phyloP scores from a whole-genome alignment of 2,329 filamentous ascomycete genomes.

The Cercospora beticola region DNA sequence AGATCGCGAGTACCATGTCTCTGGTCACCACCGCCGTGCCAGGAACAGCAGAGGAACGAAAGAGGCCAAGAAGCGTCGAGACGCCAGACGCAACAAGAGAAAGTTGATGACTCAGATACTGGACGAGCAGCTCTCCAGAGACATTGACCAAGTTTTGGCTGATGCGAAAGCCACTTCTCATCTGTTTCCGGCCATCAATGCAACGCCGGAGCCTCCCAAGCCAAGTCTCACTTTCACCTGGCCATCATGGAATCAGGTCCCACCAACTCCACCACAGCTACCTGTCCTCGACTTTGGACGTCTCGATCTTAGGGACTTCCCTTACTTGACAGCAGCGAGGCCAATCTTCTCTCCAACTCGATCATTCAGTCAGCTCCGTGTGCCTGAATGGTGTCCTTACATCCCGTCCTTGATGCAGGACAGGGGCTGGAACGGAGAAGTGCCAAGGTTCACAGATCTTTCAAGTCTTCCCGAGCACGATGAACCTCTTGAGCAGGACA shows the following conservation, averaged over 20 bases:
- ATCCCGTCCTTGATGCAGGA: conserved; percentile 30
- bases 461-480: conserved; percentile 30
- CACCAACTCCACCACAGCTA: conserved; percentile 29
- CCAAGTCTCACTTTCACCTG: conserved; percentile 4
- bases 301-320: conserved; percentile 25
- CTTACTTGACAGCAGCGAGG: conserved; percentile 17
- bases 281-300: conserved; percentile 27
- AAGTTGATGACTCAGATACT: conserved; percentile 33
- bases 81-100: conserved; percentile 30
- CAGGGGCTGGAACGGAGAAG: conserved; percentile 23
- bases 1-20: conserved; percentile 18
- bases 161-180: conserved; percentile 20
- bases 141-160: conserved; percentile 32
- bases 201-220: conserved; percentile 8
- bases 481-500: not conserved
- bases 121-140: conserved; percentile 33
- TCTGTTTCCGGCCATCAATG: conserved; percentile 1
- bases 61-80: conserved; percentile 36
- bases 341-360: conserved; percentile 10
- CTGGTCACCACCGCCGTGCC: conserved; percentile 24
- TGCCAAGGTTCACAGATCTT: conserved; percentile 34
- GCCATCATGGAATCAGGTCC: conserved; percentile 2
- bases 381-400: conserved; percentile 33
- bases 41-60: conserved; percentile 34
- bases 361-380: conserved; percentile 11